Evolutionary conservation across 2,329 filamentous ascomycete genomes (phyloP).

Genomic region (Fusarium globosum): DNA sequence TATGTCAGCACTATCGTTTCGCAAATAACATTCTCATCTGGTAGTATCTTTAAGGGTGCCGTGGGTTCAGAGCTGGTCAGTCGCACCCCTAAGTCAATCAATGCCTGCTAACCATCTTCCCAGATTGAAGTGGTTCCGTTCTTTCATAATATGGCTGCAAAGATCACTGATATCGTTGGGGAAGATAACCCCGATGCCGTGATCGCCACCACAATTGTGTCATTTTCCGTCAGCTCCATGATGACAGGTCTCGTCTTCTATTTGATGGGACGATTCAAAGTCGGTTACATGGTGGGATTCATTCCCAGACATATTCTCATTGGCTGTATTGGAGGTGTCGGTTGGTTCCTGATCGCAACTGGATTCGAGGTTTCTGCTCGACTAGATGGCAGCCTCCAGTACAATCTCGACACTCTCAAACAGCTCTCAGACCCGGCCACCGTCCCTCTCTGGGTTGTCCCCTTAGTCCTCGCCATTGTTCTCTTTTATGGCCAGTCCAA

Average conservation of each 20-base stretch:
- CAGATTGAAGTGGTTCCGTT: constrained; percentile 97
- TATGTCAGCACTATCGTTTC: constrained; percentile 97
- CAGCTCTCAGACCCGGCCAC: constrained; percentile 80
- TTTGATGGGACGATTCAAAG: constrained; percentile 84
- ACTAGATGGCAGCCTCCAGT: constrained; percentile 85
- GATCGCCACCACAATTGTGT: constrained; percentile 91
- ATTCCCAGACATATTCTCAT: constrained; percentile 97
- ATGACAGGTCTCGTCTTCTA: constrained; percentile 94
- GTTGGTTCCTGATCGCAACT: constrained; percentile 92
- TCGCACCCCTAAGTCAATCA: constrained; percentile 8
- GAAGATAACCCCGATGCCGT: constrained; percentile 85
- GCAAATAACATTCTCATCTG: constrained; percentile 87
- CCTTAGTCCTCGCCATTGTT: constrained; percentile 78
- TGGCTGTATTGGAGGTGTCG: constrained; percentile 96
- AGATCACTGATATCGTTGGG: constrained; percentile 82
- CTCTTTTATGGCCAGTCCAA: constrained; percentile 82
- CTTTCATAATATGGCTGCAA: constrained; percentile 97
- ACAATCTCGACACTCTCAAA: constrained; percentile 79
- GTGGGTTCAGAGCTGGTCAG: constrained; percentile 91
- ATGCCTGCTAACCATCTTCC: constrained; percentile 17
- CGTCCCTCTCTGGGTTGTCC: constrained; percentile 83
- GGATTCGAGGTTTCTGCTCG: constrained; percentile 94
- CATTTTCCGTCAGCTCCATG: constrained; percentile 90
- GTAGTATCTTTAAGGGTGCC: constrained; percentile 89
- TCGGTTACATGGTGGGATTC: constrained; percentile 95